These are phyloP conservation scores for Colletotrichum shisoi DNA, from an alignment of 2,329 filamentous ascomycete genomes.

Conservation along the genomic window DNA sequence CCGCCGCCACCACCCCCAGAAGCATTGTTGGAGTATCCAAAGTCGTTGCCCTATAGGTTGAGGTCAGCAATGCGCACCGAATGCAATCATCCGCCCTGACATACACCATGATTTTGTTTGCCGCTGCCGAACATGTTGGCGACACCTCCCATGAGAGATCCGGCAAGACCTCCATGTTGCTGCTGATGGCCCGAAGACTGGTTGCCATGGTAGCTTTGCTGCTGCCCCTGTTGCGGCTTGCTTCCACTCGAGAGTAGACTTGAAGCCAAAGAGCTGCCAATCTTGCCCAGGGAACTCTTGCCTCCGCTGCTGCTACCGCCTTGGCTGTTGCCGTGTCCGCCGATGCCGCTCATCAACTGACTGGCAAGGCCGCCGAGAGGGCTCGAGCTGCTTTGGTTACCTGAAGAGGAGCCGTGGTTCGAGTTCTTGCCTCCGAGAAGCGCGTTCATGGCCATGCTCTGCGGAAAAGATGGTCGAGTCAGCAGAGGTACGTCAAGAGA, in stretches of 20 bases:
- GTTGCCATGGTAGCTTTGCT: conserved; percentile 60
- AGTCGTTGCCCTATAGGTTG: conserved; percentile 60
- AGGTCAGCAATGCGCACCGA: conserved; percentile 38
- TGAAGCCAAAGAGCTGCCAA: conserved; percentile 65
- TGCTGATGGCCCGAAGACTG: conserved; percentile 49
- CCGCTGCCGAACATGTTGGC: conserved; percentile 62
- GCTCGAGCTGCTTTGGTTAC: conserved; percentile 49
- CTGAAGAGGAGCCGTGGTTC: conserved; percentile 43
- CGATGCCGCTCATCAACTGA: conserved; percentile 55
- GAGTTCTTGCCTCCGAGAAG: conserved; percentile 61
- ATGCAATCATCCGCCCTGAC: conserved; percentile 36
- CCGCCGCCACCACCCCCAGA: conserved; percentile 53
- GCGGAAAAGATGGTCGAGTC: conserved; percentile 34
- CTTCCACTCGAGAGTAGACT: conserved; percentile 60
- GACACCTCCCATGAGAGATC: conserved; percentile 63
- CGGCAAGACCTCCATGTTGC: conserved; percentile 59
- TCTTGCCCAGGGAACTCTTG: conserved; percentile 58
- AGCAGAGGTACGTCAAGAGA: conserved; percentile 10
- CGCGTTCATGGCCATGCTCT: conserved; percentile 69
- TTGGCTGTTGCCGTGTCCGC: conserved; percentile 44
- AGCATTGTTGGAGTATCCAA: conserved; percentile 65
- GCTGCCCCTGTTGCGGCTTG: conserved; percentile 54
- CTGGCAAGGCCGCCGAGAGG: conserved; percentile 58
- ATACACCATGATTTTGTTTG: conserved; percentile 53
- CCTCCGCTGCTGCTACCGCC: conserved; percentile 47